Conservation (phyloP, 106 monocot species). For the Platanthera zijinensis region DNA sequence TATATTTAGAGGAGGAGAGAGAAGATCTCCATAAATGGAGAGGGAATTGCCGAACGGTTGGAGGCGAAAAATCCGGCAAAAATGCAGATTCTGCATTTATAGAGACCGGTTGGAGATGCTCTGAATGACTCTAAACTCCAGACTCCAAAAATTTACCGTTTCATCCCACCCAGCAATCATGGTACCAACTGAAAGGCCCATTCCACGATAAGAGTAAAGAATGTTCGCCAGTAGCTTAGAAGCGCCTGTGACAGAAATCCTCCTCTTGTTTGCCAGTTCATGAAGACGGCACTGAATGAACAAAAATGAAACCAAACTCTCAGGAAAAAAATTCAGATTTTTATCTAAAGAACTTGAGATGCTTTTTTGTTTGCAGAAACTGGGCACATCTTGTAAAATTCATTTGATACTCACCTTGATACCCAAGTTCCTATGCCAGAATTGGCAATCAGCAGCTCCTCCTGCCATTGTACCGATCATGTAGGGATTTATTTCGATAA, state of each 20-base stretch:
- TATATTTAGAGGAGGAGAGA: too few relatives aligned
- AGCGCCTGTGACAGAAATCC: conserved; percentile 63
- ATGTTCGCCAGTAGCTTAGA: conserved; percentile 63
- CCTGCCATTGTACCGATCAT: conserved; percentile 96
- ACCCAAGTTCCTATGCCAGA: conserved; percentile 86
- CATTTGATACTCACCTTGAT: conserved; percentile 42
- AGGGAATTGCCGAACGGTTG: too few relatives aligned
- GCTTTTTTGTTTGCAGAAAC: not conserved
- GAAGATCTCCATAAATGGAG: too few relatives aligned
- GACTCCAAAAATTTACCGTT: conserved; percentile 17
- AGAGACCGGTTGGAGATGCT: too few relatives aligned
- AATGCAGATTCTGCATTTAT: too few relatives aligned
- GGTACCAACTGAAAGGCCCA: conserved; percentile 58
- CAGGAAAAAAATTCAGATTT: not conserved
- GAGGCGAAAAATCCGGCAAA: too few relatives aligned
- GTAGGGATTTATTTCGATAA: conserved; percentile 88
- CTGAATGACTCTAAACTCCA: not conserved
- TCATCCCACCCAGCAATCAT: conserved; percentile 82
- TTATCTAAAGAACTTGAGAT: not conserved
- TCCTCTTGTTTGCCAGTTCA: conserved; percentile 65
- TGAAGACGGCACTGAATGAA: conserved; percentile 40
- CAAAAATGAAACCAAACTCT: not conserved
- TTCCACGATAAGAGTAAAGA: conserved; percentile 57
- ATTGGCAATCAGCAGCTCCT: conserved; percentile 92
- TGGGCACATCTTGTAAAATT: not conserved